Base-by-base conservation (phyloP, 2,329 filamentous ascomycete genomes). In the Claviceps sp. region DNA sequence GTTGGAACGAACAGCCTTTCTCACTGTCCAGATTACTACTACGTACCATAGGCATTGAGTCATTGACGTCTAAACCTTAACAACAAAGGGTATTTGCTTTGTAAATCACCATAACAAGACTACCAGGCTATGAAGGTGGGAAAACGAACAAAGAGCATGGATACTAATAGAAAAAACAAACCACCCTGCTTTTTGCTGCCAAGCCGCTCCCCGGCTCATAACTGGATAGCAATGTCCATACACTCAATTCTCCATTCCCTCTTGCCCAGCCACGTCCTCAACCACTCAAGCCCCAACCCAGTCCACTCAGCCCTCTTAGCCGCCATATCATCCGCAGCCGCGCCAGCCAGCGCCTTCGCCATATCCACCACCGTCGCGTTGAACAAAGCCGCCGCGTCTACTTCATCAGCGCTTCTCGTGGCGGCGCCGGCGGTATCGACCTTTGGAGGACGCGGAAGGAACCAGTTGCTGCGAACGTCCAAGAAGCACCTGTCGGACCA, bases 401-500 rank as follows among this genome's bases (percentile, higher is more conserved):
- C 62, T 14, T 62, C 59, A 38, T 64, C 62, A 24, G 56, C 16
- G 37, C 39, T 17, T 8, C 39, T 41, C 39, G 14, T 17, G 7
- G n/a, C n/a, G 37, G 10, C 19, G 50, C 34, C 62, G 49, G 55
- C 65, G 30, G 57, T 14, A n/a, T 8, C 14, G n/a, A 60, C 65
- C 57, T 54, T 69, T 59, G 67, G 72, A 59, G 67, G 72, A 14
- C 87, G 79, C n/a, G 90, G 84, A 60, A 90, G 82, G 68, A 97
- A 97, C 91, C 90, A 97, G 71, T 94, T 89, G 62, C 83, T 86
- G 65, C 74, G 78, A 62, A 96, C 86, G 72, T 97, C 91, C 74
- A 97, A 93, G 72, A 97, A 93, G 66, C 87, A 93, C 51, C 83
- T 82, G 65, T 90, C 86, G 58, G 85, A 87, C 87, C 87, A 93